Evolutionary conservation across 169 alveolate genomes (phyloP).

Genomic region (Plasmodium coatneyi): DNA sequence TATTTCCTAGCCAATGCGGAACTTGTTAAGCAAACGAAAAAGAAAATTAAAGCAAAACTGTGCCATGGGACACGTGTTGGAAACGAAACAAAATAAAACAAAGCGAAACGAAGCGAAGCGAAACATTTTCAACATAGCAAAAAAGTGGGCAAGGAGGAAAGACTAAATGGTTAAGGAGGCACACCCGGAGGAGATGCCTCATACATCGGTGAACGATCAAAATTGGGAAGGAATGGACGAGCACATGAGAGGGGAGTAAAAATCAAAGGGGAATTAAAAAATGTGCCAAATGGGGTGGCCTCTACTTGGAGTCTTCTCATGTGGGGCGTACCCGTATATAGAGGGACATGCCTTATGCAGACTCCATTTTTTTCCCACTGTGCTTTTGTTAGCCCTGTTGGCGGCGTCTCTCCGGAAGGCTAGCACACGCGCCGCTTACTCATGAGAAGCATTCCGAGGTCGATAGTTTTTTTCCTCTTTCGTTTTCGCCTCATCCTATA

Average conservation of each 20-base stretch:
- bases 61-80: not conserved
- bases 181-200: not conserved
- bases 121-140: not conserved
- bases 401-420: not conserved
- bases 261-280: not conserved
- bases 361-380: not conserved
- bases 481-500: slow-evolving; percentile 18
- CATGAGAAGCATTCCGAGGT: not conserved
- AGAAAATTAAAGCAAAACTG: not conserved
- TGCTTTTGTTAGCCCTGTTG: not conserved
- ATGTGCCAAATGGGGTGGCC: not conserved
- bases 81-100: not conserved
- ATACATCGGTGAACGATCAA: not conserved
- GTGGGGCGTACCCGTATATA: not conserved
- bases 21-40: not conserved
- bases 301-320: not conserved
- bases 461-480: slow-evolving; percentile 5
- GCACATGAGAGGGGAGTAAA: not conserved
- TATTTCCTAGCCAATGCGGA: not conserved
- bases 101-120: not conserved
- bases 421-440: not conserved
- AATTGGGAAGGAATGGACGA: not conserved
- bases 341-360: not conserved
- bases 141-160: not conserved
- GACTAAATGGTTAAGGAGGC: not conserved